phyloP scores from a whole-genome alignment of 2,329 filamentous ascomycete species.

The Escovopsis sp. region DNA sequence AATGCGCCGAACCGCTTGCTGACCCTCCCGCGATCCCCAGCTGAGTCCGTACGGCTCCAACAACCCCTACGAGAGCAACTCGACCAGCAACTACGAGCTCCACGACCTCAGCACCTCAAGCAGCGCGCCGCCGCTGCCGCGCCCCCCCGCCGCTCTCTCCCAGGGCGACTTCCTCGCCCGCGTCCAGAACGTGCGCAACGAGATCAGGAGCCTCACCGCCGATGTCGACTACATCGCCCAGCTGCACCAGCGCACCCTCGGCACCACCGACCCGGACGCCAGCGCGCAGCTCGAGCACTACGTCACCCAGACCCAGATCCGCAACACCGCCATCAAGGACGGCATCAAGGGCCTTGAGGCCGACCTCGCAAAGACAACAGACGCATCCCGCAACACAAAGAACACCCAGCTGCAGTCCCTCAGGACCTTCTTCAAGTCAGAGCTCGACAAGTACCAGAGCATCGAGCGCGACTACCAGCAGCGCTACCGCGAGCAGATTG shows the following conservation, averaged over 20 bases:
- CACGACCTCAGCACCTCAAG: conserved; percentile 30
- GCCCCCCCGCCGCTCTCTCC: conserved; percentile 28
- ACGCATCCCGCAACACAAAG: conserved; percentile 50
- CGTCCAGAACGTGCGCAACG: conserved; percentile 49
- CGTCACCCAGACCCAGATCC: conserved; percentile 54
- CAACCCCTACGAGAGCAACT: conserved; percentile 36
- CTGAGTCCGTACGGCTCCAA: conserved; percentile 13
- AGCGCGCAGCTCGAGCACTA: conserved; percentile 49
- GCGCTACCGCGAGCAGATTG: conserved; percentile 63
- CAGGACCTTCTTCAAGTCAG: conserved; percentile 57
- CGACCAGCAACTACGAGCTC: conserved; percentile 38
- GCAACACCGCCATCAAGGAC: conserved; percentile 63
- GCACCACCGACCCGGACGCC: conserved; percentile 44
- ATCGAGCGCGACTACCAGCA: conserved; percentile 59
- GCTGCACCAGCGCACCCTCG: conserved; percentile 57
- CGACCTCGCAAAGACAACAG: conserved; percentile 50
- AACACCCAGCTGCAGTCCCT: conserved; percentile 53
- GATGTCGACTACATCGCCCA: conserved; percentile 54
- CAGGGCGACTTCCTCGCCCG: conserved; percentile 55
- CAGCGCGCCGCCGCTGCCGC: conserved; percentile 11
- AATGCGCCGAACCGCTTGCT: too few relatives aligned
- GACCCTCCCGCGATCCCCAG: too few relatives aligned
- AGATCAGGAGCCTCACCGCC: conserved; percentile 51
- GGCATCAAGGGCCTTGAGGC: conserved; percentile 63
- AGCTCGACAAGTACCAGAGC: conserved; percentile 54